These are phyloP conservation scores for Dictyostelium intermedium DNA, from an alignment of 78 protist species.

Conservation along the genomic window DNA sequence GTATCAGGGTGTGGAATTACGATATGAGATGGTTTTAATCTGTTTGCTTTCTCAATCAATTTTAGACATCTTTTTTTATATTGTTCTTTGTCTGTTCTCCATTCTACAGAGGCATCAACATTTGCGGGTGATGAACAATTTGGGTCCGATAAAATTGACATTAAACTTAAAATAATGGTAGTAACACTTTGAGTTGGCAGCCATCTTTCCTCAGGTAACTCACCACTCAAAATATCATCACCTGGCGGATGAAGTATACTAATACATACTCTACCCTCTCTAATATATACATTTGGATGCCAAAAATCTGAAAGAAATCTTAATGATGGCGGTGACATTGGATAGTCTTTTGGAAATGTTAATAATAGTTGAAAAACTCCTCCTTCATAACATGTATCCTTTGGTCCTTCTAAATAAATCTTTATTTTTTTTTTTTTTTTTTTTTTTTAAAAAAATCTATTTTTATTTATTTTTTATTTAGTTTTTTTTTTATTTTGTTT, in stretches of 20 bases:
- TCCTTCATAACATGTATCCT: conserved; percentile 53
- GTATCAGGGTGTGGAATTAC: conserved; percentile 83
- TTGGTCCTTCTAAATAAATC: conserved; percentile 68
- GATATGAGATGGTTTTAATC: conserved; percentile 51
- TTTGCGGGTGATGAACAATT: conserved; percentile 93
- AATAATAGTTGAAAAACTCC: conserved; percentile 43
- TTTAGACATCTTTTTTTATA: conserved; percentile 47
- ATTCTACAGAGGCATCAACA: conserved; percentile 87
- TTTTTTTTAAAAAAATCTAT: no score
- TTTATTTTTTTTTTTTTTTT: not conserved
- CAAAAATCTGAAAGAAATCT: conserved; percentile 86
- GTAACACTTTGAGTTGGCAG: conserved; percentile 87
- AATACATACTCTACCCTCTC: conserved; percentile 92
- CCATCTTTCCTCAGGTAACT: conserved; percentile 89
- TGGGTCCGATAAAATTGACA: conserved; percentile 89
- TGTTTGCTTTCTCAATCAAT: conserved; percentile 54
- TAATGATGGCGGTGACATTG: conserved; percentile 88
- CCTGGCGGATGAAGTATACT: conserved; percentile 93
- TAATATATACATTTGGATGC: conserved; percentile 90
- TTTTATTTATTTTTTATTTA: not conserved
- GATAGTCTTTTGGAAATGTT: conserved; percentile 90
- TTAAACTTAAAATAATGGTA: conserved; percentile 86
- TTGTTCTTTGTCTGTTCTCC: conserved; percentile 27
- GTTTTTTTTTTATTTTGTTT: not conserved
- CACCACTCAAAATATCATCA: conserved; percentile 64